Percentiles rank a stretch among this genome's conserved stretches.
Evolutionary conservation across 306 rosid genomes (phyloP).

Genomic region (Luffa acutangula): DNA sequence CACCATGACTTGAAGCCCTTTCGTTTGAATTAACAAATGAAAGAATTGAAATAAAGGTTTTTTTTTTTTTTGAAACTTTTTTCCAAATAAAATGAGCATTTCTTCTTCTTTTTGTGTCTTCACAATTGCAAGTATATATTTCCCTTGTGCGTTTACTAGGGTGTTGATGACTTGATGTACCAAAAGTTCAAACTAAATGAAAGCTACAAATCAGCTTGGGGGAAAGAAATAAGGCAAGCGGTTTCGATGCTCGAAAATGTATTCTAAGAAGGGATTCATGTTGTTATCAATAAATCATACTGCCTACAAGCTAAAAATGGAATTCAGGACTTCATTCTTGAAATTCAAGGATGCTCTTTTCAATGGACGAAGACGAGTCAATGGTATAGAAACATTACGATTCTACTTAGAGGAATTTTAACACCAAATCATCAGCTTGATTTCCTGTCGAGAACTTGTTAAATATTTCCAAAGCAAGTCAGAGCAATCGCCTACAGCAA

Average conservation of each 20-base stretch:
- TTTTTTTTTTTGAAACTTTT: too few relatives aligned
- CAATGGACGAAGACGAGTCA: neutral
- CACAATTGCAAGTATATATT: neutral
- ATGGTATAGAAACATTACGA: neutral
- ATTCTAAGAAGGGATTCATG: neutral
- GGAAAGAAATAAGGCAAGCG: too few relatives aligned
- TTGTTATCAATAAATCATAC: neutral
- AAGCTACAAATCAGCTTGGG: too few relatives aligned
- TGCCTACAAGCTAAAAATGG: neutral
- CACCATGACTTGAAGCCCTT: too few relatives aligned
- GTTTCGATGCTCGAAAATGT: too few relatives aligned
- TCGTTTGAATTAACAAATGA: neutral
- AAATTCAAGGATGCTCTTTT: neutral
- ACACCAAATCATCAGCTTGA: neutral
- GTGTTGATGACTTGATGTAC: neutral
- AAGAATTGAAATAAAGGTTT: neutral
- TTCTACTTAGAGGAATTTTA: neutral
- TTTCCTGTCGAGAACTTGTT: neutral
- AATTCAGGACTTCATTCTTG: neutral
- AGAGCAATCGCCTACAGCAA: neutral
- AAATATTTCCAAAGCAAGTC: neutral
- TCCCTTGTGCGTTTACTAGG: neutral
- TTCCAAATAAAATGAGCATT: too few relatives aligned
- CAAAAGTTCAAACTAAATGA: neutral
- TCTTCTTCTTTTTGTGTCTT: neutral